phyloP scores from a whole-genome alignment of 2,329 filamentous ascomycete genomes.

The Sporothrix curviconia region DNA sequence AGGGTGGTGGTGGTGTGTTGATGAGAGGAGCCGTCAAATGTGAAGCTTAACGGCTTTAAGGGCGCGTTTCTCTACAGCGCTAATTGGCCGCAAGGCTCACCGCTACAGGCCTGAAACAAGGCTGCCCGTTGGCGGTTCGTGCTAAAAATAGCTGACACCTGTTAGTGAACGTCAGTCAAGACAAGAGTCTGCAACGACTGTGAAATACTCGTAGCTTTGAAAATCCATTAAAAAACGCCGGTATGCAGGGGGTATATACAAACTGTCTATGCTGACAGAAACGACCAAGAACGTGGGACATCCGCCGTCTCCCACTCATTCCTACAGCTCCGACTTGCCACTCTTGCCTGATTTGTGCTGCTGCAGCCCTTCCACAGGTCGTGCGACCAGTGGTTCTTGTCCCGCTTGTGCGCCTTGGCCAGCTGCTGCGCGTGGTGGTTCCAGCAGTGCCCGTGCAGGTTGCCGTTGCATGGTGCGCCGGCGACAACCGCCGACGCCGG shows the following conservation, averaged over 20 bases:
- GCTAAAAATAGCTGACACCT: too few species aligned
- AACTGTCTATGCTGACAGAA: too few species aligned
- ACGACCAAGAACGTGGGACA: neutral
- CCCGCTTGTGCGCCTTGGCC: conserved; percentile 29
- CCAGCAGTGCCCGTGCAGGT: conserved; percentile 44
- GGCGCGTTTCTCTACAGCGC: too few species aligned
- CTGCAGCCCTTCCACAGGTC: conserved; percentile 17
- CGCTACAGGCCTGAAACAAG: neutral
- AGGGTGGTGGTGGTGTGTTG: neutral
- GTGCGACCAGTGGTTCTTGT: conserved; percentile 27
- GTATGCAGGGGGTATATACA: too few species aligned
- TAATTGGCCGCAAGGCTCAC: too few species aligned
- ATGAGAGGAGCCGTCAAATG: too few species aligned
- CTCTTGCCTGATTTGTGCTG: conserved; percentile 11
- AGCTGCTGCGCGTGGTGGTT: conserved; percentile 41
- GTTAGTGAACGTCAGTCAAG: neutral
- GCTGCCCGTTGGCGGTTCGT: too few species aligned
- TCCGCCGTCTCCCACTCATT: too few species aligned
- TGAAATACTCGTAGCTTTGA: too few species aligned
- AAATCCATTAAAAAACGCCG: too few species aligned
- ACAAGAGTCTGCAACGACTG: too few species aligned
- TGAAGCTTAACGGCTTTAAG: too few species aligned
- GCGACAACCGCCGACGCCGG: conserved; percentile 28
- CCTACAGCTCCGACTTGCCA: conserved; percentile 11
- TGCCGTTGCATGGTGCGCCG: conserved; percentile 11